A percentile compares a stretch with the other conserved stretches of the same genome.
These are phyloP conservation scores for Tylopilus sp. DNA, from an alignment of 768 basidiomycete genomes.

Conservation along the genomic window DNA sequence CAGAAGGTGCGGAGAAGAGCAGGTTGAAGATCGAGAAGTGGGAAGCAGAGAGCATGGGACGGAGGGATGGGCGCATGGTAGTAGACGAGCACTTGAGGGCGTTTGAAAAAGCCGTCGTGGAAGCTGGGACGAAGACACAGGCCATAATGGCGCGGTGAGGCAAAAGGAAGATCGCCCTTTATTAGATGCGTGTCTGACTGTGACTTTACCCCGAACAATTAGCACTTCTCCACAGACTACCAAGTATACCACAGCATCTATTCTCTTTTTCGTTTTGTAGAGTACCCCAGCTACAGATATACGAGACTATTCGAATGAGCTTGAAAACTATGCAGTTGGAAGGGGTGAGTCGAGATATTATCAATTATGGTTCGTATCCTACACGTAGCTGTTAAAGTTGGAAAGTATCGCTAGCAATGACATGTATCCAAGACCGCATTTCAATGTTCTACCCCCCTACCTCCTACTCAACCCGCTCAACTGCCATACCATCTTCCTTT, in stretches of 20 bases:
- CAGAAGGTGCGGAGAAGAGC: slow-evolving; percentile 83
- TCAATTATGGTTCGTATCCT: too few species aligned
- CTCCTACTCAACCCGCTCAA: neutral
- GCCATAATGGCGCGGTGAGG: slow-evolving; percentile 75
- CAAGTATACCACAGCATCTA: slow-evolving; percentile 18
- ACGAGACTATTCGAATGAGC: neutral
- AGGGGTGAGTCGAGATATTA: neutral
- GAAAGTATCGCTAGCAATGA: too few species aligned
- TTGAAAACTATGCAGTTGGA: neutral
- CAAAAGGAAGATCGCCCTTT: neutral
- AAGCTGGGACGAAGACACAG: slow-evolving; percentile 73
- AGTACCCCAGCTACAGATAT: slow-evolving; percentile 1
- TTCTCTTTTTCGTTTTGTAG: slow-evolving; percentile 25
- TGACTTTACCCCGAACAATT: slow-evolving; percentile 8
- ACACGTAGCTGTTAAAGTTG: neutral
- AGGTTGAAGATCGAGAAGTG: slow-evolving; percentile 72
- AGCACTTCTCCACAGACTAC: slow-evolving; percentile 10
- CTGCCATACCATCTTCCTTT: neutral
- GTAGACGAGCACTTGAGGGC: slow-evolving; percentile 78
- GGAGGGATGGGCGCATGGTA: slow-evolving; percentile 59
- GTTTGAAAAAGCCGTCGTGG: slow-evolving; percentile 67
- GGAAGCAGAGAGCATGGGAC: slow-evolving; percentile 55
- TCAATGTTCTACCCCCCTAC: neutral
- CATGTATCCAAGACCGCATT: too few species aligned
- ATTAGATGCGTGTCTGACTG: neutral